A percentile compares a stretch with the other conserved stretches of the same genome.
Conservation (phyloP, 2,329 filamentous ascomycete genomes). For the Pseudocercospora ulei region DNA sequence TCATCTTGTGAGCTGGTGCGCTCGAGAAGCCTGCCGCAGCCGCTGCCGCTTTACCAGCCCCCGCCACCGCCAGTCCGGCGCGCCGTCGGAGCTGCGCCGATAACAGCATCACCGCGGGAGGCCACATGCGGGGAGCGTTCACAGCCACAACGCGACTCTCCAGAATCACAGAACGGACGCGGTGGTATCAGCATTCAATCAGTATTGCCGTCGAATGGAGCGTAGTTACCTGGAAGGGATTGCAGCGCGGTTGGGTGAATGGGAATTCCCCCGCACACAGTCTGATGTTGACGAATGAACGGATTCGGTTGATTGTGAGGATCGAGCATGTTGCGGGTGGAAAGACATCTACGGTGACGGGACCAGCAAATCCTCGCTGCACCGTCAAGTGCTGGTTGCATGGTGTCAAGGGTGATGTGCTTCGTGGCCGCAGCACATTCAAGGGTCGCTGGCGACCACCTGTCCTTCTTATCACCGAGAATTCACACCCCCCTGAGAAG, state of each 20-base stretch:
- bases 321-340: no score
- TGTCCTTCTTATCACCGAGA: no score
- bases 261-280: no score
- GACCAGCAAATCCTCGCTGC: no score
- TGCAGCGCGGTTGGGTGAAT: no score
- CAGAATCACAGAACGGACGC: constrained; percentile 23
- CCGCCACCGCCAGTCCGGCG: constrained; percentile 29
- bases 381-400: no score
- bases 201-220: constrained; percentile 26
- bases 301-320: no score
- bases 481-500: no score
- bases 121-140: constrained; percentile 10
- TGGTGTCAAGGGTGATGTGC: no score
- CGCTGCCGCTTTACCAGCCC: constrained; percentile 31
- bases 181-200: constrained; percentile 31
- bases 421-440: constrained; percentile 1
- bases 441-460: constrained; percentile 5
- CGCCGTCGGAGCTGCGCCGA: constrained; percentile 16
- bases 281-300: no score
- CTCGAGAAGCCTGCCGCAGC: constrained; percentile 31
- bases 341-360: no score
- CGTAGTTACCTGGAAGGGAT: not conserved
- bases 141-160: constrained; percentile 21
- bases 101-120: constrained; percentile 20
- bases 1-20: constrained; percentile 25